phyloP scores from a whole-genome alignment of 2,329 filamentous ascomycete genomes.

The Septoria linicola region DNA sequence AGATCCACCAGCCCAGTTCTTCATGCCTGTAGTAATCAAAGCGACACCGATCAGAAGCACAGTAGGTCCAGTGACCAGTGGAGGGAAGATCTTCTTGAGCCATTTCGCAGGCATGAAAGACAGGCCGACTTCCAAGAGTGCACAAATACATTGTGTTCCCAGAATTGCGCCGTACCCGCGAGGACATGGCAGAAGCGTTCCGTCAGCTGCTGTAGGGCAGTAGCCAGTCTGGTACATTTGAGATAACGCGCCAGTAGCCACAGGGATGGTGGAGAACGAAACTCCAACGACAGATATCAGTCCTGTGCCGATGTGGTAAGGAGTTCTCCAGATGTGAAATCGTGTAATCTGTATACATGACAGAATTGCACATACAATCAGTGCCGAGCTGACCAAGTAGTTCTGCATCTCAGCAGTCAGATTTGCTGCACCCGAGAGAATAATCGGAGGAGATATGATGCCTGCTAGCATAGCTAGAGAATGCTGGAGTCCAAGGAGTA shows the following conservation, averaged over 20 bases:
- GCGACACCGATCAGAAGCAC: constrained; percentile 71
- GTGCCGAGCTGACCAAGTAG: constrained; percentile 74
- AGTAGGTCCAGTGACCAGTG: constrained; percentile 69
- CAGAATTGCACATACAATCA: constrained; percentile 76
- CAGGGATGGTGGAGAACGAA: constrained; percentile 73
- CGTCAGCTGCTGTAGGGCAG: constrained; percentile 59
- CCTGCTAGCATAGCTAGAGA: constrained; percentile 67
- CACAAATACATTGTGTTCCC: constrained; percentile 57
- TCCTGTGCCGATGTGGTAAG: constrained; percentile 75
- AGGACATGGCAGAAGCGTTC: constrained; percentile 69
- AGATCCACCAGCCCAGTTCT: constrained; percentile 75
- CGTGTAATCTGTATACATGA: constrained; percentile 75
- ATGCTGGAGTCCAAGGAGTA: constrained; percentile 77
- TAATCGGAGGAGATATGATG: constrained; percentile 75
- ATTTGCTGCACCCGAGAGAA: constrained; percentile 67
- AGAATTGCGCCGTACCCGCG: constrained; percentile 73
- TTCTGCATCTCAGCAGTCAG: constrained; percentile 61
- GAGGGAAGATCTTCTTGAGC: constrained; percentile 69
- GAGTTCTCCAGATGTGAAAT: constrained; percentile 69
- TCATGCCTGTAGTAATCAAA: constrained; percentile 69
- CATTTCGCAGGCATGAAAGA: constrained; percentile 70
- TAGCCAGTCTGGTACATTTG: constrained; percentile 78
- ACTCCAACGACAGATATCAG: constrained; percentile 77
- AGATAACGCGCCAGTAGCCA: constrained; percentile 67
- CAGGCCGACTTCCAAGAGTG: constrained; percentile 66